Evolutionary conservation across 176 grass and related monocot genomes (phyloP).

Genomic region (Echinochloa phyllopogon): DNA sequence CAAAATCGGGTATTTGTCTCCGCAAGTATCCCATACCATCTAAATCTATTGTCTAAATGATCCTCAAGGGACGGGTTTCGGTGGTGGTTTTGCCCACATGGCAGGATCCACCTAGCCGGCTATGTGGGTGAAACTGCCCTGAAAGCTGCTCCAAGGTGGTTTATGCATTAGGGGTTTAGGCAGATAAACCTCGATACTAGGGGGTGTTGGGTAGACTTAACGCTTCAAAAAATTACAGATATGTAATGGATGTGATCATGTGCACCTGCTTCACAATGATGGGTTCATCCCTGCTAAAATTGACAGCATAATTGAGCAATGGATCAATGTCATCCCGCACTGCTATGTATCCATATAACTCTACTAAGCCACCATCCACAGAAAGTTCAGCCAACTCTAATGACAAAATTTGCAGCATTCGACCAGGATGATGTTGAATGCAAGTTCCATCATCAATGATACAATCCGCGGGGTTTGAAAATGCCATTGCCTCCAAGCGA

Average conservation of each 20-base stretch:
- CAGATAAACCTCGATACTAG: background rate
- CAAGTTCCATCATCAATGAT: background rate
- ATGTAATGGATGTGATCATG: background rate
- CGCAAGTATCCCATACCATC: background rate
- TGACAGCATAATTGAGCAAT: constrained; percentile 29
- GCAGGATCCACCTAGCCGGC: background rate
- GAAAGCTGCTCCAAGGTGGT: background rate
- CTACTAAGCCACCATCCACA: constrained; percentile 15
- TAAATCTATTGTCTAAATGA: background rate
- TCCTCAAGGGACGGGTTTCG: background rate
- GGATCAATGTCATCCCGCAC: constrained; percentile 11
- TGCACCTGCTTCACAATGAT: constrained; percentile 4
- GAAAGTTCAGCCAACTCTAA: background rate
- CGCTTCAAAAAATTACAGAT: background rate
- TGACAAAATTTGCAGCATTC: constrained; percentile 34
- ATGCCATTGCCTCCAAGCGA: constrained; percentile 1
- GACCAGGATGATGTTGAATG: background rate
- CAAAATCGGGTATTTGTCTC: background rate
- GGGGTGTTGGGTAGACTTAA: background rate
- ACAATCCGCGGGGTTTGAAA: constrained; percentile 27
- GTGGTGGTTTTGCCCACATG: background rate
- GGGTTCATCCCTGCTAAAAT: constrained; percentile 26
- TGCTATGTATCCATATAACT: constrained; percentile 38
- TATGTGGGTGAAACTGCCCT: background rate
- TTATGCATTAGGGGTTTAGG: background rate